Evolutionary conservation across 148 eudicot genomes (phyloP).

Genomic region (Chenopodium formosanum): DNA sequence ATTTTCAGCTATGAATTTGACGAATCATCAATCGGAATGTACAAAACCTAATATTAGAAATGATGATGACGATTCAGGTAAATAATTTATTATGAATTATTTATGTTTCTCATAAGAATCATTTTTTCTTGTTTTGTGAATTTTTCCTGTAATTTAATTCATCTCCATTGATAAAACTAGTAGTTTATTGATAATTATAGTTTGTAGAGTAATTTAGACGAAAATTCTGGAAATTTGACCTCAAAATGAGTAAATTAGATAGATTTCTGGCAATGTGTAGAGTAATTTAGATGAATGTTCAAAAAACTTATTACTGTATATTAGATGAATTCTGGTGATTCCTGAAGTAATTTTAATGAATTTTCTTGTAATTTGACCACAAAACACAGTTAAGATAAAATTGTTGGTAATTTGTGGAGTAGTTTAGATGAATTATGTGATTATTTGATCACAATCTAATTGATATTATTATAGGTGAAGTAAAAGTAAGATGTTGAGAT

Average conservation of each 20-base stretch:
- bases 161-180: background rate
- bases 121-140: background rate
- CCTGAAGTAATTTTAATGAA: background rate
- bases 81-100: background rate
- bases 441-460: too few relatives aligned
- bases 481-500: too few relatives aligned
- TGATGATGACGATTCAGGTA: slow-evolving; percentile 21
- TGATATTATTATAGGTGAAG: too few relatives aligned
- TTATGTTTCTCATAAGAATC: background rate
- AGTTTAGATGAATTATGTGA: too few relatives aligned
- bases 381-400: too few relatives aligned
- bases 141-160: background rate
- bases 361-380: too few relatives aligned
- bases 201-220: background rate
- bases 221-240: too few relatives aligned
- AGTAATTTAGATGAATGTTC: background rate
- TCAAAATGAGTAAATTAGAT: background rate
- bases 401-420: too few relatives aligned
- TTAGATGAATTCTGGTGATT: background rate
- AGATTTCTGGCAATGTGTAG: too few relatives aligned
- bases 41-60: background rate
- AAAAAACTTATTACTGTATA: too few relatives aligned
- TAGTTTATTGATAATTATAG: background rate
- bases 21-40: slow-evolving; percentile 9
- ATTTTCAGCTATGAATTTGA: background rate